A percentile compares a stretch with the other conserved stretches of the same genome.
These are phyloP conservation scores for Cubamyces sp. DNA, from an alignment of 768 basidiomycete genomes.

Conservation along the genomic window DNA sequence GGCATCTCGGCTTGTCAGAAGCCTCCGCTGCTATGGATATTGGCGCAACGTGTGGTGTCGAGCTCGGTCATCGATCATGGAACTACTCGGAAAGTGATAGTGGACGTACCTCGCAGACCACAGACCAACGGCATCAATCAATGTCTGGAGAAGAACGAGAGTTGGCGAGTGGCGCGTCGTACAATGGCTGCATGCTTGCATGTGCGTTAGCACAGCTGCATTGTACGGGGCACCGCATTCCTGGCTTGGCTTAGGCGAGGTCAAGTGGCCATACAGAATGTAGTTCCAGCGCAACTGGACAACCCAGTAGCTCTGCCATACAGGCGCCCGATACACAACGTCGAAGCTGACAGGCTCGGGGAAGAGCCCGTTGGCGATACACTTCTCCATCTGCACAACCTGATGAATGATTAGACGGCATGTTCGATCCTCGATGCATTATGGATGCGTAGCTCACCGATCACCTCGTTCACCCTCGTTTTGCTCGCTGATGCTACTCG, in stretches of 20 bases:
- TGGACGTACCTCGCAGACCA: not conserved
- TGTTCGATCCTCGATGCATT: too few species aligned
- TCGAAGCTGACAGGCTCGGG: not conserved
- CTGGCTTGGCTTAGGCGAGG: not conserved
- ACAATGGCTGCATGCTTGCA: not conserved
- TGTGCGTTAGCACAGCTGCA: not conserved
- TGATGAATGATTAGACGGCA: not conserved
- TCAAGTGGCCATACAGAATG: not conserved
- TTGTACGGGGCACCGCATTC: not conserved
- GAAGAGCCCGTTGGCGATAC: conserved; percentile 4
- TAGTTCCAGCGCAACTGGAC: not conserved
- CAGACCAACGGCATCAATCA: not conserved
- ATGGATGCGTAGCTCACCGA: too few species aligned
- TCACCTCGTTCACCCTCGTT: too few species aligned
- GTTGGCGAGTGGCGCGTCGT: not conserved
- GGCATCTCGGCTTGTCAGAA: not conserved
- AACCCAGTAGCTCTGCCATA: not conserved
- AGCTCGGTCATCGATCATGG: not conserved
- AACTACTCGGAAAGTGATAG: not conserved
- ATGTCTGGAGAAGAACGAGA: not conserved
- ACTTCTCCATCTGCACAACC: not conserved
- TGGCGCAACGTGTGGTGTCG: not conserved
- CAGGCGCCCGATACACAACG: not conserved
- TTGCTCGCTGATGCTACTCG: too few species aligned
- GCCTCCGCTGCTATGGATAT: not conserved